Conservation (phyloP, 371 early-diverging fungal species). For the Apophysomyces variabilis region DNA sequence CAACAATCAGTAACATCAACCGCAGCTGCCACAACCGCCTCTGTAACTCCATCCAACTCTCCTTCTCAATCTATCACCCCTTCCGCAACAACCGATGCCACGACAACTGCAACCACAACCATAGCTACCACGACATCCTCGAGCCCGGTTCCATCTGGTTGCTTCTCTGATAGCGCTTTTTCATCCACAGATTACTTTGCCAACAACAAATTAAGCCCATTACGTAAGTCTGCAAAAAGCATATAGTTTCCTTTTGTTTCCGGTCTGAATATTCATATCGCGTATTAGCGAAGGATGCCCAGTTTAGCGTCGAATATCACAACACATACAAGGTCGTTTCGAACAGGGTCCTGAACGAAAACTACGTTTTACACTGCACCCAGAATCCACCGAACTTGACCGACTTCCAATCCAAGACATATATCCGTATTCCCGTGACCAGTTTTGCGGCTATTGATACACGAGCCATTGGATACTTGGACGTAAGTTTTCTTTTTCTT, state of each 20-base stretch:
- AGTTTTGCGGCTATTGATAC: slow-evolving; percentile 38
- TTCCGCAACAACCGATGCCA: slow-evolving; percentile 2
- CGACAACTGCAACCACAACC: slow-evolving; percentile 8
- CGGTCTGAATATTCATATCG: background rate
- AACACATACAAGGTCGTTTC: slow-evolving; percentile 35
- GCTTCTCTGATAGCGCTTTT: slow-evolving; percentile 27
- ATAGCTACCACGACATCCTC: background rate
- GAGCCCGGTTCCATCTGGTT: slow-evolving; percentile 2
- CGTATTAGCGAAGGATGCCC: slow-evolving; percentile 15
- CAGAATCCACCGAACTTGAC: slow-evolving; percentile 22
- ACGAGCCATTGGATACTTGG: slow-evolving; percentile 32
- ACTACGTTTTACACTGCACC: slow-evolving; percentile 39
- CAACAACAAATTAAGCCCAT: slow-evolving; percentile 18
- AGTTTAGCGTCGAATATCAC: slow-evolving; percentile 30
- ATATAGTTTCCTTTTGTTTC: background rate
- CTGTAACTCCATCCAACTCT: slow-evolving; percentile 4
- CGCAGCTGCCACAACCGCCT: slow-evolving; percentile 12
- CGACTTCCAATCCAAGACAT: slow-evolving; percentile 29
- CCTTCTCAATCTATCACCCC: slow-evolving; percentile 4
- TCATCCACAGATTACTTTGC: slow-evolving; percentile 25
- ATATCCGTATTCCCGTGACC: slow-evolving; percentile 34
- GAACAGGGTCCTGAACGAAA: slow-evolving; percentile 29
- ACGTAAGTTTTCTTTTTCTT: slow-evolving; percentile 28
- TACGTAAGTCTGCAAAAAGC: slow-evolving; percentile 9
- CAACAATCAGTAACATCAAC: background rate